Conservation (phyloP, 78 protist species). For the Capsaspora owczarzaki region DNA sequence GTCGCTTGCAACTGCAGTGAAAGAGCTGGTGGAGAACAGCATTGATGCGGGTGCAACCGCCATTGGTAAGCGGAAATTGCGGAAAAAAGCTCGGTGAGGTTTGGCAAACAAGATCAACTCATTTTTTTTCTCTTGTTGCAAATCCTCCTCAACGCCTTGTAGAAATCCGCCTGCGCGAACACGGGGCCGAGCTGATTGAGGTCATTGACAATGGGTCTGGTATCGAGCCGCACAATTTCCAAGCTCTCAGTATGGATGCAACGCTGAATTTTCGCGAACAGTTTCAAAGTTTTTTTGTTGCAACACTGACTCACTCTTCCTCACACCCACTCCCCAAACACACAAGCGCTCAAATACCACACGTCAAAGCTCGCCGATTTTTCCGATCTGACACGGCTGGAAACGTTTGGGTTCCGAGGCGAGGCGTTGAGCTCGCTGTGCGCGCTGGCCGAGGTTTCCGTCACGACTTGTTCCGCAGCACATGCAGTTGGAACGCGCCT, state of each 20-base stretch:
- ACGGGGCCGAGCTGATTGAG: slow-evolving; percentile 46
- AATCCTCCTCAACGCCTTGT: background rate
- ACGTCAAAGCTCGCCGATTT: slow-evolving; percentile 69
- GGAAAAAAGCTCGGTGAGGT: slow-evolving; percentile 32
- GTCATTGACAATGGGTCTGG: slow-evolving; percentile 83
- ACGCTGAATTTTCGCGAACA: too few relatives aligned
- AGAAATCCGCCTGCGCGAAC: background rate
- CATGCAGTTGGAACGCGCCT: slow-evolving; percentile 3
- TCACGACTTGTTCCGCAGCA: slow-evolving; percentile 11
- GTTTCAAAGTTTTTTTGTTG: too few relatives aligned
- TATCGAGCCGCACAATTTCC: slow-evolving; percentile 30
- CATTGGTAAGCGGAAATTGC: slow-evolving; percentile 42
- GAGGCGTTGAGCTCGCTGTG: slow-evolving; percentile 87
- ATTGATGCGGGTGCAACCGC: slow-evolving; percentile 82
- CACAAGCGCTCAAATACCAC: slow-evolving; percentile 60
- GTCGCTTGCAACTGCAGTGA: slow-evolving; percentile 66
- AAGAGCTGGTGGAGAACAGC: slow-evolving; percentile 86
- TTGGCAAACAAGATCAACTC: slow-evolving; percentile 1
- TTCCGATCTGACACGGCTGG: slow-evolving; percentile 53
- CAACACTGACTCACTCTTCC: too few relatives aligned
- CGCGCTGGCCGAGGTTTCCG: slow-evolving; percentile 11
- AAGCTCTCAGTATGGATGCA: too few relatives aligned
- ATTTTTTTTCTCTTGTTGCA: background rate
- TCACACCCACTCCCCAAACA: too few relatives aligned
- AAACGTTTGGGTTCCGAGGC: slow-evolving; percentile 89